Evolutionary conservation across 2,329 filamentous ascomycete genomes (phyloP).

Genomic region (Fusarium sacchari): DNA sequence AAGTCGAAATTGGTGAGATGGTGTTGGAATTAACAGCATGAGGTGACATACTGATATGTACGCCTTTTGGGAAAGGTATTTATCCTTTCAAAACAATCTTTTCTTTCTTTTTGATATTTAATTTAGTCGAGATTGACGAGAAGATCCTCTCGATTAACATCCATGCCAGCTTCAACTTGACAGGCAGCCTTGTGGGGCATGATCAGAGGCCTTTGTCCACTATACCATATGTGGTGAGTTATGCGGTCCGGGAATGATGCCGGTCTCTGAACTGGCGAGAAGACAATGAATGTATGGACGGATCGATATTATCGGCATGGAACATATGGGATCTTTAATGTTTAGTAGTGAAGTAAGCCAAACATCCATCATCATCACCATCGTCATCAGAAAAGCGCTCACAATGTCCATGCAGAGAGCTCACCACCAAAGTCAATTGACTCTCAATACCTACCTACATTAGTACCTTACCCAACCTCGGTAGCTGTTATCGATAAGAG

Average conservation of each 20-base stretch:
- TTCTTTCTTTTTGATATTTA: not conserved
- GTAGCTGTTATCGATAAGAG: conserved; percentile 26
- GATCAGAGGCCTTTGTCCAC: not conserved
- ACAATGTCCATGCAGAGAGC: not conserved
- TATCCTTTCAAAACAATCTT: not conserved
- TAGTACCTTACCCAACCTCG: not conserved
- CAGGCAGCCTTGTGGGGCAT: conserved; percentile 2
- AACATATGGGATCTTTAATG: not conserved
- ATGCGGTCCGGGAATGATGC: conserved; percentile 13
- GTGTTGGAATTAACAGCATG: not conserved
- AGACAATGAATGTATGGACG: not conserved
- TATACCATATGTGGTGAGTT: conserved; percentile 7
- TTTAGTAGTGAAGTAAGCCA: not conserved
- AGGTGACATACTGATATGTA: not conserved
- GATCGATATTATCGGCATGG: not conserved
- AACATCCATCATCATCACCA: not conserved
- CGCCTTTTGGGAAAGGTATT: not conserved
- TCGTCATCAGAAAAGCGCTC: not conserved
- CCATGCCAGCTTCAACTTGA: not conserved
- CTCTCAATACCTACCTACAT: not conserved
- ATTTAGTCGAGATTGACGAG: not conserved
- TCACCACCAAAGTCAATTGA: not conserved
- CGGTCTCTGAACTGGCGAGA: not conserved
- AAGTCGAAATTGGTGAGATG: not conserved
- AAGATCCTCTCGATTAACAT: not conserved